Base-by-base conservation (phyloP, 331 rosid genomes). In the Pyrus hybrid region DNA sequence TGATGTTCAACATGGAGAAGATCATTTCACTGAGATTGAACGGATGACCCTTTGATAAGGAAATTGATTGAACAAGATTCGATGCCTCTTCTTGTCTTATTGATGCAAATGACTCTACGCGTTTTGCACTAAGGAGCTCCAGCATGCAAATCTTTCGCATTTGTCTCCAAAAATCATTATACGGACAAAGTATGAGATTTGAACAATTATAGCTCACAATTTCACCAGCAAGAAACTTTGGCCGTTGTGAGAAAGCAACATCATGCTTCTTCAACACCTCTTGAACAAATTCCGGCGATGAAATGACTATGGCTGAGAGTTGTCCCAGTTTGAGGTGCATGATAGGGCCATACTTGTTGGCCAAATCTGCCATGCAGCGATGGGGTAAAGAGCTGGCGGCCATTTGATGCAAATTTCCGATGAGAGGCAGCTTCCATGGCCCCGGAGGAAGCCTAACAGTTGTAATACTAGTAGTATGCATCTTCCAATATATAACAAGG, bases 371-470 rank as follows among this genome's bases (percentile, higher is more conserved):
- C 17, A 74, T 12, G 43, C 25, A 10, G 51, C 12, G 68, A 70
- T 68, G 77, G 29, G 81, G 88, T 2, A 66, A 12, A 45, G 76
- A 13, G 10, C 81, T 76, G 1, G 35, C 13, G 49, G 85, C 81
- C 35, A 68, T 0, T 1, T 79, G 86, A 53, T 81, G 89, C 32
- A 83, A 26, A 85, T 87, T 87, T 7, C 88, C 88, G 21, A 83
- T 77, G 5, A 85, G 5, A 18, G 88, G 87, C 2, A 83, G 68
- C 69, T 83, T 61, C 68, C 79, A 13, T 26, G 93, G 89, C 56
- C 89, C 82, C 18, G 89, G 87, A 5, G 85, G 83, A 18, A 69
- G 30, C 73, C 33, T 25, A 26, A 69, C 35, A 62, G 29, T 62
- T 62, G 64, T 12, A 11, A 0, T 11, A 43, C 14, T 11, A 43